Evolutionary conservation across 148 eudicot species (phyloP).

Genomic region (Silene latifolia): DNA sequence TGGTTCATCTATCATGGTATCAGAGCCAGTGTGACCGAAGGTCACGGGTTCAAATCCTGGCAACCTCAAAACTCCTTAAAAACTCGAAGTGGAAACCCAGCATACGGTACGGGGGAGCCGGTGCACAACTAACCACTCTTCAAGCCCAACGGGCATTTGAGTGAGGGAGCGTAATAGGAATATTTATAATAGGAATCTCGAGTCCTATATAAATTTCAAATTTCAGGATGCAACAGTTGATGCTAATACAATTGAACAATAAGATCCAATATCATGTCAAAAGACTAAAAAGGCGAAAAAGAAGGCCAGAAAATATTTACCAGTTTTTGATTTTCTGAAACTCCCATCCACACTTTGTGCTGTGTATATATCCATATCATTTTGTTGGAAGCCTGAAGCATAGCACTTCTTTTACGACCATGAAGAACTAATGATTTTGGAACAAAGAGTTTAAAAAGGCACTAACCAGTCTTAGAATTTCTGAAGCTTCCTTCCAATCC

Average conservation of each 20-base stretch:
- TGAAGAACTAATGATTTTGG: conserved; percentile 3
- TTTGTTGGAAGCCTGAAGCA: conserved; percentile 40
- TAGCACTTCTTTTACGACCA: conserved; percentile 11
- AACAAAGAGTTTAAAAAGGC: background rate
- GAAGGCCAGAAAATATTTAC: conserved; percentile 23
- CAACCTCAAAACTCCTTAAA: too few species aligned
- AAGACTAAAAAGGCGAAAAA: background rate
- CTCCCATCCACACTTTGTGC: conserved; percentile 38
- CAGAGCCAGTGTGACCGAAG: too few species aligned
- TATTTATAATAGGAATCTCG: too few species aligned
- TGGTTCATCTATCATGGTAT: too few species aligned
- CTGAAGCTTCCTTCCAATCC: conserved; percentile 45
- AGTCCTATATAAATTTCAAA: too few species aligned
- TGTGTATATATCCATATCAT: conserved; percentile 30
- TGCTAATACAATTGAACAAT: background rate
- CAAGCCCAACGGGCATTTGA: too few species aligned
- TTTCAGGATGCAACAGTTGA: too few species aligned
- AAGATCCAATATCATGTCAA: background rate
- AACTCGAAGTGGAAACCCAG: too few species aligned
- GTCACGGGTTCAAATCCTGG: too few species aligned
- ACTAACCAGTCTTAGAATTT: conserved; percentile 39
- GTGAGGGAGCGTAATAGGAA: too few species aligned
- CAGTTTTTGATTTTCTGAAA: conserved; percentile 43
- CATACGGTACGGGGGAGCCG: too few species aligned
- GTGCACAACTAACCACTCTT: too few species aligned